phyloP scores from a whole-genome alignment of 192 early-diverging fungal genomes.

The Coemansia sp. region DNA sequence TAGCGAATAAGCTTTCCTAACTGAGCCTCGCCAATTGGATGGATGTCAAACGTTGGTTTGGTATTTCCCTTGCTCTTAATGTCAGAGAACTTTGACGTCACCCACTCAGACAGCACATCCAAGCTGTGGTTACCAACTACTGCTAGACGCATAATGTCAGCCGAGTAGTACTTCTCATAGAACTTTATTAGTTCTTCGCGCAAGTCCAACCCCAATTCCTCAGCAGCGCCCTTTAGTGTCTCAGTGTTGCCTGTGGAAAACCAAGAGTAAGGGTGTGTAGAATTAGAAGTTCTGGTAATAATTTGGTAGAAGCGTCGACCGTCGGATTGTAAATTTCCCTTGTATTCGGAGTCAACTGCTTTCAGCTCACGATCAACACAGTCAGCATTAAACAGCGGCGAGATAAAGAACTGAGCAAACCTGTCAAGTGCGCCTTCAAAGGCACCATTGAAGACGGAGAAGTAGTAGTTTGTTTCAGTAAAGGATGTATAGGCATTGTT shows the following conservation, averaged over 20 bases:
- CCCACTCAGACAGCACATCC: slow-evolving; percentile 74
- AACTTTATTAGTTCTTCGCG: slow-evolving; percentile 55
- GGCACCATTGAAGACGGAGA: slow-evolving; percentile 34
- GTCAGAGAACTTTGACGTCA: slow-evolving; percentile 72
- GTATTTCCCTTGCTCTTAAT: slow-evolving; percentile 73
- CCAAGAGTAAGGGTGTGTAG: slow-evolving; percentile 71
- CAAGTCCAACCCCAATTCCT: slow-evolving; percentile 62
- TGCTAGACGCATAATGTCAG: slow-evolving; percentile 89
- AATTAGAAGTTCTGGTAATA: slow-evolving; percentile 29
- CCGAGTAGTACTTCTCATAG: slow-evolving; percentile 71
- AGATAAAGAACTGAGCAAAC: slow-evolving; percentile 87
- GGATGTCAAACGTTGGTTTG: slow-evolving; percentile 55
- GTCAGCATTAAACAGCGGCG: slow-evolving; percentile 76
- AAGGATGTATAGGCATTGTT: slow-evolving; percentile 32
- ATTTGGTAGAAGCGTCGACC: neutral
- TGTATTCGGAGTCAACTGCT: slow-evolving; percentile 93
- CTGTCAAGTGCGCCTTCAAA: slow-evolving; percentile 63
- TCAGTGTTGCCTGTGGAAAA: slow-evolving; percentile 85
- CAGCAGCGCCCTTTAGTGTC: slow-evolving; percentile 62
- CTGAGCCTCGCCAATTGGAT: slow-evolving; percentile 66
- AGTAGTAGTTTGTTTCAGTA: slow-evolving; percentile 22
- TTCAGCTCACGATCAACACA: slow-evolving; percentile 85
- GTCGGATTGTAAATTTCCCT: slow-evolving; percentile 77
- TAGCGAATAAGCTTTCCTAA: slow-evolving; percentile 66
- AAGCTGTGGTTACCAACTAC: slow-evolving; percentile 80